Evolutionary conservation across 805 yeast genomes (phyloP).

Genomic region (Torulaspora gathmanii): DNA sequence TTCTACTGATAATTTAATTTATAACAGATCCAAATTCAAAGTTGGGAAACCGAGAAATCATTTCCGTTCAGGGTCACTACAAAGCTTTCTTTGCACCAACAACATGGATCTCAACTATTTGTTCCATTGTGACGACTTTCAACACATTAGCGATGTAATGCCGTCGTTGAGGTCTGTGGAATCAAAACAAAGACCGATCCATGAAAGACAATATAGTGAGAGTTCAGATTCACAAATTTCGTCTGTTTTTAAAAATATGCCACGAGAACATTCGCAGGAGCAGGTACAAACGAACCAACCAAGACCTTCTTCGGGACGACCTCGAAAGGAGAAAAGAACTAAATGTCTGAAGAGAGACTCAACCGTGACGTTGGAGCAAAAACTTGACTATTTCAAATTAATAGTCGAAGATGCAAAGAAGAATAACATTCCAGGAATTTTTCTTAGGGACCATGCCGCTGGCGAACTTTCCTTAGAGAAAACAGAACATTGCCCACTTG

Average conservation of each 20-base stretch:
- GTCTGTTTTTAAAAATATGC: not conserved
- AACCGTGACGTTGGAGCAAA: constrained; percentile 10
- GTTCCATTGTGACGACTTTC: constrained; percentile 7
- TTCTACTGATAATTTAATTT: not conserved
- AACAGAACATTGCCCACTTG: constrained; percentile 7
- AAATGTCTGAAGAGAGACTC: constrained; percentile 15
- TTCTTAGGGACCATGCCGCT: constrained; percentile 17
- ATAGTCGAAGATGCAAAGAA: constrained; percentile 9
- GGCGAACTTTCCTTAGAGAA: constrained; percentile 10
- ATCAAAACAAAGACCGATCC: not conserved
- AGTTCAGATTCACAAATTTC: not conserved
- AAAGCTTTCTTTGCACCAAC: constrained; percentile 5
- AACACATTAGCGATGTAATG: not conserved
- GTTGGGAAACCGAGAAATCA: constrained; percentile 8
- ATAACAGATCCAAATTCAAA: constrained; percentile 5
- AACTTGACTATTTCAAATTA: constrained; percentile 8
- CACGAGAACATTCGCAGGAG: not conserved
- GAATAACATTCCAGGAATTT: constrained; percentile 11
- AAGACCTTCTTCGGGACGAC: constrained; percentile 6
- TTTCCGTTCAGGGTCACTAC: constrained; percentile 1
- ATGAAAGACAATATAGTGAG: not conserved
- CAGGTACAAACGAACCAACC: not conserved
- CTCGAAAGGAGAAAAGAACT: constrained; percentile 12
- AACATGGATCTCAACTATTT: constrained; percentile 13
- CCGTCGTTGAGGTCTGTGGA: not conserved